Base-by-base conservation (phyloP, 306 rosid species). In the Inga oerstediana region DNA sequence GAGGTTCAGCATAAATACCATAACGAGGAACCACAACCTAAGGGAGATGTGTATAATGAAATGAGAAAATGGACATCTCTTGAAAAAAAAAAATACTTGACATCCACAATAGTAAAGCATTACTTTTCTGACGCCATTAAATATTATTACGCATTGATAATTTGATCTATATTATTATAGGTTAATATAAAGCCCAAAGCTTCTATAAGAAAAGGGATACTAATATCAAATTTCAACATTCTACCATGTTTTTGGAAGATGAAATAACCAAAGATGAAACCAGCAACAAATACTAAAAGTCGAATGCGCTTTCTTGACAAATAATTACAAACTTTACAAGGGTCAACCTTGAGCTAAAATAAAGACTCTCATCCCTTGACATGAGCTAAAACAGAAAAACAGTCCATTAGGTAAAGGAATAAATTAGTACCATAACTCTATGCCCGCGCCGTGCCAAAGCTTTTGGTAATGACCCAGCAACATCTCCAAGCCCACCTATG, bases 381-480 rank as follows among this genome's bases (percentile, higher is more conserved):
- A 27, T 76, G 30, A 76, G 73, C 34, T 59, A 22, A 59, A 59
- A n/a, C 13, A 76, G 69, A 54, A 27, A 4, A 45, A 41, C 75
- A 78, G 71, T 75, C 66, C 45, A 51, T 49, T 34, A 32, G 83
- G 48, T 5, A 74, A 76, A 84, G 84, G 71, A 83, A 72, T 74
- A 74, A 65, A 66, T 79, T 14, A 19, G 80, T 94, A 96, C 99
- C 98, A 96, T 96, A 80, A 96, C 99, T 84, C 99, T 89, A 43
- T 96, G 99, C 82, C 99, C 99, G 69, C 98, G 99, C 61, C 98
- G 94, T 89, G 99, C 99, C 90, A 96, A 91, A 84, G 98, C 97
- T 91, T 92, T 96, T 6, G 99, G 99, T 84, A 96, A 86, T 56
- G 99, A 87, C 70, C 99, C 99, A 64, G 97, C 97, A 56, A 96